Evolutionary conservation across 177 flowering plant species (phyloP).

Genomic region (Vitis hybrid): DNA sequence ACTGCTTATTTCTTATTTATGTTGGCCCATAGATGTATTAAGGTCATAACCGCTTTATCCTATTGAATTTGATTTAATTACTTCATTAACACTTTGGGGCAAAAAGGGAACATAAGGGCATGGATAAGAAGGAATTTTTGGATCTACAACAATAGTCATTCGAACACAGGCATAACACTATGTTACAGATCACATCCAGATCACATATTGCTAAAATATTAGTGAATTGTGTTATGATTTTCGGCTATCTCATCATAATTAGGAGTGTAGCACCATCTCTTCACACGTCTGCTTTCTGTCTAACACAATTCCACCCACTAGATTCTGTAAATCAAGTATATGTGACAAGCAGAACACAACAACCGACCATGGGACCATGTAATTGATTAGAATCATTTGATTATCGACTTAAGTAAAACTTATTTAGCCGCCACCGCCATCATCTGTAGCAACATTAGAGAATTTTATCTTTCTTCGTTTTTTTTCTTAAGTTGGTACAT

Average conservation of each 20-base stretch:
- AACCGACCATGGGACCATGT: background rate
- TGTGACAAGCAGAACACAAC: background rate
- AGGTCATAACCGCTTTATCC: background rate
- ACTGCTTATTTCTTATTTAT: no score
- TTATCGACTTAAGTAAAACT: background rate
- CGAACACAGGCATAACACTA: no score
- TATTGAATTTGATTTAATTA: no score
- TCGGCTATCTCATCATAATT: no score
- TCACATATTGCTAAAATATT: no score
- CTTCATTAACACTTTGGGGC: no score
- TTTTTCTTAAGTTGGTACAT: background rate
- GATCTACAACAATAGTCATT: no score
- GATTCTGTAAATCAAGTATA: background rate
- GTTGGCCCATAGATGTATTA: background rate
- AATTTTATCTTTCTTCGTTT: background rate
- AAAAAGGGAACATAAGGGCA: no score
- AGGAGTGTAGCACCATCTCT: background rate
- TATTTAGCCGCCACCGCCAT: background rate
- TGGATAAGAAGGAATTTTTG: no score
- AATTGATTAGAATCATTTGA: slow-evolving; percentile 1
- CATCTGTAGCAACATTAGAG: background rate
- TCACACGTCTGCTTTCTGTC: background rate
- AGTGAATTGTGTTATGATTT: no score
- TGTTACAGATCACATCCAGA: no score
- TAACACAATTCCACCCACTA: background rate